These are phyloP conservation scores for Mycena olivaceomarginata DNA, from an alignment of 768 basidiomycete genomes.

Conservation along the genomic window DNA sequence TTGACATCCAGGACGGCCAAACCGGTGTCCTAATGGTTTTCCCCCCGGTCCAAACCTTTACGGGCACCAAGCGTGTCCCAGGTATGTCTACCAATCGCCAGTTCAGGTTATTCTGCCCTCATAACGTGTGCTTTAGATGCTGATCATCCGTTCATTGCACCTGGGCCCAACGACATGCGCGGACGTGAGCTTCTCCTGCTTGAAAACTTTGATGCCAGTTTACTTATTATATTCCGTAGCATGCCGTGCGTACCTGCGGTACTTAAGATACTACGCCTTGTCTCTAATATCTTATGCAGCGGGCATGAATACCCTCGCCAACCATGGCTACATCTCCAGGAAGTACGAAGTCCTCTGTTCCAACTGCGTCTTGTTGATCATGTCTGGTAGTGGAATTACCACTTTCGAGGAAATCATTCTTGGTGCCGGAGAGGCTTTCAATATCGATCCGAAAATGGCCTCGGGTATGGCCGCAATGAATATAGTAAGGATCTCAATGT, in stretches of 20 bases:
- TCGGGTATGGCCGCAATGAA: neutral
- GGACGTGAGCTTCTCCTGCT: too few species aligned
- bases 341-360: too few species aligned
- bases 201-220: too few species aligned
- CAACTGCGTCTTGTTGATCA: too few species aligned
- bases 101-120: neutral
- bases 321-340: too few species aligned
- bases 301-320: too few species aligned
- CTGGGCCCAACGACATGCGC: too few species aligned
- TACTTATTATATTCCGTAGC: too few species aligned
- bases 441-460: slow-evolving; percentile 2
- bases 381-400: too few species aligned
- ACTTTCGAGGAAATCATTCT: neutral
- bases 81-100: neutral
- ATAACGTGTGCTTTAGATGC: neutral
- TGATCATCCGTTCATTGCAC: too few species aligned
- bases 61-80: neutral
- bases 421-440: neutral
- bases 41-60: neutral
- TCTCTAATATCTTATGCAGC: slow-evolving; percentile 13
- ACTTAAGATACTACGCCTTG: neutral
- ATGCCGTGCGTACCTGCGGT: neutral
- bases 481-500: too few species aligned
- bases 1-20: neutral
- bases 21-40: slow-evolving; percentile 8